These are phyloP conservation scores for Starmerella tilneyi DNA, from an alignment of 805 yeast species.

Conservation along the genomic window DNA sequence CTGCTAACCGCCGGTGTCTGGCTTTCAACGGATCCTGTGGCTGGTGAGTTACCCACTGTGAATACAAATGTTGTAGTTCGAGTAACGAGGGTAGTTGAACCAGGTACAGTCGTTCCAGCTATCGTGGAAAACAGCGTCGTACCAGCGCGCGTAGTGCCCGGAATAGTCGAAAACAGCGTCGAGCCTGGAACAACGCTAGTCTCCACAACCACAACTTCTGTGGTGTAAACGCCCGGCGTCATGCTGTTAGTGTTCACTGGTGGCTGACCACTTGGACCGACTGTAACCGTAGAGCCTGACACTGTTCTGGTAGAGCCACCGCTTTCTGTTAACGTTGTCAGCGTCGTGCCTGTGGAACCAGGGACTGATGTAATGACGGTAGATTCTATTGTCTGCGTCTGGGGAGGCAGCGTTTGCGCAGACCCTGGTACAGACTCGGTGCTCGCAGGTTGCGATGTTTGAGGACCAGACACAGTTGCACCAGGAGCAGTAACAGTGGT, in stretches of 20 bases:
- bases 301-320: not conserved
- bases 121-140: constrained; percentile 24
- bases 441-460: not conserved
- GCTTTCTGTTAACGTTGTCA: not conserved
- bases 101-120: constrained; percentile 17
- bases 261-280: not conserved
- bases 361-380: not conserved
- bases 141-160: constrained; percentile 19
- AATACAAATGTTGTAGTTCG: constrained; percentile 7
- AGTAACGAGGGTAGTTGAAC: constrained; percentile 5
- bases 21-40: constrained; percentile 2
- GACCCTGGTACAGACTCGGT: not conserved
- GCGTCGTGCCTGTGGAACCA: not conserved
- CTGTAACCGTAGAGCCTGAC: not conserved
- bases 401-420: not conserved
- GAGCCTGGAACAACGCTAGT: constrained; percentile 8
- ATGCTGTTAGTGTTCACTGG: constrained; percentile 5
- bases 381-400: not conserved
- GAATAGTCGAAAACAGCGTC: constrained; percentile 11
- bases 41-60: constrained; percentile 12
- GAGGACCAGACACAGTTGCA: constrained; percentile 4
- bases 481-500: constrained; percentile 7
- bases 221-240: constrained; percentile 15
- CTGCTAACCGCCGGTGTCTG: not conserved
- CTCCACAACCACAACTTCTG: constrained; percentile 1